Percentiles rank a stretch among this genome's conserved stretches.
phyloP scores from a whole-genome alignment of 176 grass and related monocot species.

The Eleusine coracana region DNA sequence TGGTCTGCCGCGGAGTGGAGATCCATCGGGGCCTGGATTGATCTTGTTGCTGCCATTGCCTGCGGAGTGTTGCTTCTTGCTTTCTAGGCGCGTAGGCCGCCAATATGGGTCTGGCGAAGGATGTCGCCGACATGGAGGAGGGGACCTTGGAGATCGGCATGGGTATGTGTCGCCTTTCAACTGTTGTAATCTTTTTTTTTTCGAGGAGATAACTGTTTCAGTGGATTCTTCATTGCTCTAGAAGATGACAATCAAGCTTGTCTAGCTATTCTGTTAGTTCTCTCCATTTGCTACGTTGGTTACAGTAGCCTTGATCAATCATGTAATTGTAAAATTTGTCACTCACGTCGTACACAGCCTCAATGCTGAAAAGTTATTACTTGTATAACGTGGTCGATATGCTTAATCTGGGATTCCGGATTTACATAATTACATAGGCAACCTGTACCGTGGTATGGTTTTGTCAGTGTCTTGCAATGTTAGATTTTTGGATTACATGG shows the following conservation, averaged over 20 bases:
- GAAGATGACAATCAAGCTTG: not conserved
- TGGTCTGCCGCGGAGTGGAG: not conserved
- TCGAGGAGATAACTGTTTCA: not conserved
- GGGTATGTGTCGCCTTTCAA: slow-evolving; percentile 42
- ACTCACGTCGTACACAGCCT: not conserved
- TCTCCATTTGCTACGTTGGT: slow-evolving; percentile 1
- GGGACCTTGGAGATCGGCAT: slow-evolving; percentile 85
- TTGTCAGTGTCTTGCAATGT: not conserved
- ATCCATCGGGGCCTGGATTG: not conserved
- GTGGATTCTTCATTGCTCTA: not conserved
- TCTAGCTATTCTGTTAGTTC: not conserved
- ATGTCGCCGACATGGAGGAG: slow-evolving; percentile 66
- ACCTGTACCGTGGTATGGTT: not conserved
- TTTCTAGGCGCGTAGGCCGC: slow-evolving; percentile 2
- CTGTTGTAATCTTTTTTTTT: not conserved
- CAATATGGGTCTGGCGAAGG: slow-evolving; percentile 63
- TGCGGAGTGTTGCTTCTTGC: slow-evolving; percentile 28
- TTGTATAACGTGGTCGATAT: not conserved
- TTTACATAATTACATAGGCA: not conserved
- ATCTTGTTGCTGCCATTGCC: slow-evolving; percentile 21
- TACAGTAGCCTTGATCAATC: not conserved
- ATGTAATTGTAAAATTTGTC: not conserved
- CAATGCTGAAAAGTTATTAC: not conserved
- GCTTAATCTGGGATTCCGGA: not conserved
- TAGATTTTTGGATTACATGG: not conserved